Conservation (phyloP, 2,329 filamentous ascomycete species). For the Cercospora zeae-maydis region DNA sequence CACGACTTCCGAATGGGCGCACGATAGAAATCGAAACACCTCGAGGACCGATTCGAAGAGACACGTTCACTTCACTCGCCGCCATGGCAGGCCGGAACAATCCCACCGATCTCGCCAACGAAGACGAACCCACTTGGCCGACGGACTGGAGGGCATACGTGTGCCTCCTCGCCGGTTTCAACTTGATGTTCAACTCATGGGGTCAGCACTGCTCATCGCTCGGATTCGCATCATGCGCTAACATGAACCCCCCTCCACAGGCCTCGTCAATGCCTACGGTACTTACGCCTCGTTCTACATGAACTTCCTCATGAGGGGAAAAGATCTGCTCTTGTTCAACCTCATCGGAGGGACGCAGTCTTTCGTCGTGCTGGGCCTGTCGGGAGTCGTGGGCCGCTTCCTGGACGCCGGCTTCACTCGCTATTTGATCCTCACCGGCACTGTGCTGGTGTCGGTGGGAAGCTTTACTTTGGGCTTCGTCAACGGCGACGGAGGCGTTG, state of each 20-base stretch:
- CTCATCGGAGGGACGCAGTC: slow-evolving; percentile 49
- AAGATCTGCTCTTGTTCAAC: slow-evolving; percentile 44
- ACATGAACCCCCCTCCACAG: not conserved
- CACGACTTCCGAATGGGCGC: slow-evolving; percentile 1
- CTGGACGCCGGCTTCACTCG: slow-evolving; percentile 48
- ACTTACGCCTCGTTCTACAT: slow-evolving; percentile 51
- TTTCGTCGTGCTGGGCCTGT: slow-evolving; percentile 46
- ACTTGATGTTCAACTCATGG: slow-evolving; percentile 45
- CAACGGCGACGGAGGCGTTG: slow-evolving; percentile 39
- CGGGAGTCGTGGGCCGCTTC: slow-evolving; percentile 47
- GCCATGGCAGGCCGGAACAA: slow-evolving; percentile 7
- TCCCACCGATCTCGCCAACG: not conserved
- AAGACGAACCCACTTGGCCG: slow-evolving; percentile 43
- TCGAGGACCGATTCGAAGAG: slow-evolving; percentile 17
- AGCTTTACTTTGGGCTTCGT: slow-evolving; percentile 45
- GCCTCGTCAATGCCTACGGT: slow-evolving; percentile 48
- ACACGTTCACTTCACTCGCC: slow-evolving; percentile 11
- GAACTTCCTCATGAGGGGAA: slow-evolving; percentile 42
- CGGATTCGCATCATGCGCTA: not conserved
- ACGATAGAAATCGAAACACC: slow-evolving; percentile 20
- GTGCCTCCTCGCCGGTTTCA: slow-evolving; percentile 47
- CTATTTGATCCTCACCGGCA: slow-evolving; percentile 42
- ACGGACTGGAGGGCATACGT: slow-evolving; percentile 44
- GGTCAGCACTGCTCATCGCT: slow-evolving; percentile 8
- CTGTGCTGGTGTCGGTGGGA: slow-evolving; percentile 43